These are phyloP conservation scores for Astrocystis sublimbata DNA, from an alignment of 495 filamentous ascomycete species.

Conservation along the genomic window DNA sequence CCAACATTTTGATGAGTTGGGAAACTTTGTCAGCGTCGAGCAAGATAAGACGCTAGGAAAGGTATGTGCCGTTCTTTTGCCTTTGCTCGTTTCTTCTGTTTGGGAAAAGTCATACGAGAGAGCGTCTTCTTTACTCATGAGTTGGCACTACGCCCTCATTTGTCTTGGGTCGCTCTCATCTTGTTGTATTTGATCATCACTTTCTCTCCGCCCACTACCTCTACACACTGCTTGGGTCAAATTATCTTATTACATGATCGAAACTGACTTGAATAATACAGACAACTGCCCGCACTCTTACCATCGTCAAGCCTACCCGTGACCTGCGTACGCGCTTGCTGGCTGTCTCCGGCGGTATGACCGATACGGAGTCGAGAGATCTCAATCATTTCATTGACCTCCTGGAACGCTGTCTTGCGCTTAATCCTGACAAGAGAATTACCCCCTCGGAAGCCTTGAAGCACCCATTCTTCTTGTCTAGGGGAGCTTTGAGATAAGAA, in stretches of 20 bases:
- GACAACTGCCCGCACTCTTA: conserved; percentile 67
- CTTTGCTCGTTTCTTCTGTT: background rate
- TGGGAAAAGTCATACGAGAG: background rate
- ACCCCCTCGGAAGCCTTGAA: conserved; percentile 83
- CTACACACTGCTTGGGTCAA: background rate
- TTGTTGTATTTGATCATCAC: background rate
- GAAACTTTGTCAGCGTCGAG: conserved; percentile 85
- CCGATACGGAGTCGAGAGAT: conserved; percentile 74
- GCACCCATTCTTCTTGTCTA: conserved; percentile 69
- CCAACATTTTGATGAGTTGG: conserved; percentile 82
- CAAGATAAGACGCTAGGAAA: conserved; percentile 83
- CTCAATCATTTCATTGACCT: conserved; percentile 80
- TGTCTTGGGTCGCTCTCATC: too few species aligned
- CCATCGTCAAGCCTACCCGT: conserved; percentile 76
- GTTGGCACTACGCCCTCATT: background rate
- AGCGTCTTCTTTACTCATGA: background rate
- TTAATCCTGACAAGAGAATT: conserved; percentile 92
- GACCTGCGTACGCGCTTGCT: conserved; percentile 78
- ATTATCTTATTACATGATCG: conserved; percentile 3
- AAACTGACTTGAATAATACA: conserved; percentile 26
- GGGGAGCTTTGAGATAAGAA: conserved; percentile 28
- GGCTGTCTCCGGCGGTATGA: conserved; percentile 71
- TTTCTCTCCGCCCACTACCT: background rate
- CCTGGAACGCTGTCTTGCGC: conserved; percentile 78
- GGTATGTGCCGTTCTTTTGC: conserved; percentile 42